Evolutionary conservation across 306 rosid genomes (phyloP), one percentile per base, ranked within the genome.

Genomic region (Prinsepia uniflora): DNA sequence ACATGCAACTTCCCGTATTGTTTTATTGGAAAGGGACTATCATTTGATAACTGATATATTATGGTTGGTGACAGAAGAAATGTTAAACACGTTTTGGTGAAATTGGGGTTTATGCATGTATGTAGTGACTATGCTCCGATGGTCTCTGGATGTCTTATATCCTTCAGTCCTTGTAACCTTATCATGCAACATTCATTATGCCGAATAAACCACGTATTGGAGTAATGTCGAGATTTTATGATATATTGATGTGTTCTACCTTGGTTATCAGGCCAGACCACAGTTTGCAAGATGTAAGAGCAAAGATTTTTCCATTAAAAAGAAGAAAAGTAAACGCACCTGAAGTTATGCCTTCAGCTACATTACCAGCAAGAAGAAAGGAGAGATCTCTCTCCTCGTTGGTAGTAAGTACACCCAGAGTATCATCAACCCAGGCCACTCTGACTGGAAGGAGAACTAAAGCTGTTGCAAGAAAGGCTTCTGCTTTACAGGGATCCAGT

Each of bases 311-410:
- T 76, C 98, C 98, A 66, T 62, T 80, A 49, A 89, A 86, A 83
- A 79, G 87, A 74, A 83, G 87, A 68, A 89, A 91, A 78, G 87
- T 69, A 41, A 84, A 78, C 47, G 84, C 81, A 57, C 87, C 92
- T 53, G 97, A 89, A 83, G 72, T 76, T 78, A 78, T 46, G 59
- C 65, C 87, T 52, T 78, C 92, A 36, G 79, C 67, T 56, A 61
- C 90, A 62, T 50, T 87, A 47, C 96, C 98, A 5, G 87, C 85
- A 22, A 89, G 83, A 82, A 86, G 97, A 84, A 94, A 94, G 83
- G 99, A 94, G 76, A 89, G 97, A 79, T 94, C 96, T 30, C 97
- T 94, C 64, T 94, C 97, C 0, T 94, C 97, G 54, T 78, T 94
- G 84, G 99, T 89, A 76, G 94, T 94, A 72, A 85, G 76, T 84